Percentiles rank a stretch among this genome's conserved stretches.
phyloP scores from a whole-genome alignment of 139 green algal species.

The Mychonastes homosphaera region DNA sequence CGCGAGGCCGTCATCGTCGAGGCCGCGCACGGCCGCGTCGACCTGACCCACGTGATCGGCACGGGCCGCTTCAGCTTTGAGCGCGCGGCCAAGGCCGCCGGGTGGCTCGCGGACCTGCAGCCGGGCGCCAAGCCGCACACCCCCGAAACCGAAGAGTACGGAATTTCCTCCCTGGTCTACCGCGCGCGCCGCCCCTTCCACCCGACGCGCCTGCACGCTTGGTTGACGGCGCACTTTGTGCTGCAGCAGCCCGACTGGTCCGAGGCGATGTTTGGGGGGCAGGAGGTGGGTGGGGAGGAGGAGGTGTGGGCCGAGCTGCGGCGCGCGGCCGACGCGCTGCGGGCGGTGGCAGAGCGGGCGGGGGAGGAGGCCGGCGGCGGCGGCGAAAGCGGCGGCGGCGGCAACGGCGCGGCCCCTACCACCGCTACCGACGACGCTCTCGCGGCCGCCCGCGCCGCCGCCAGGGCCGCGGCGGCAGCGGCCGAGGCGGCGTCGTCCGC shows the following conservation, averaged over 20 bases:
- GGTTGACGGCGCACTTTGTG: constrained; percentile 36
- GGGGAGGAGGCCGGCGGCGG: constrained; percentile 2
- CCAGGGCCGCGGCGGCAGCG: neutral
- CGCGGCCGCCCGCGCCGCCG: neutral
- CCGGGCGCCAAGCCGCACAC: constrained; percentile 10
- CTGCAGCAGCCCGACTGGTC: constrained; percentile 45
- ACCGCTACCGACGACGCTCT: neutral
- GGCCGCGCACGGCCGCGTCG: constrained; percentile 18
- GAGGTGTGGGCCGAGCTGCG: constrained; percentile 1
- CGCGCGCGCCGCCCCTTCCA: constrained; percentile 58
- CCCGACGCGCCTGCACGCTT: constrained; percentile 42
- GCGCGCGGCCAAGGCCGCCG: constrained; percentile 34
- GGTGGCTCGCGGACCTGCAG: constrained; percentile 39
- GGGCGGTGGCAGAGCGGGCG: neutral
- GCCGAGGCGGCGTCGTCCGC: constrained; percentile 6
- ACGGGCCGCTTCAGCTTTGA: constrained; percentile 54
- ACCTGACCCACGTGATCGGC: constrained; percentile 29
- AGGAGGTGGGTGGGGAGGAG: constrained; percentile 15
- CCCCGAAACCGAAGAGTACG: constrained; percentile 52
- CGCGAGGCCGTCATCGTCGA: constrained; percentile 35
- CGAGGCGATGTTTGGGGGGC: constrained; percentile 2
- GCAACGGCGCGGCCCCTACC: neutral
- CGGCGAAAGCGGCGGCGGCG: neutral
- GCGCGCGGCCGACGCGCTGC: neutral
- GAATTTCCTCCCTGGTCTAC: constrained; percentile 64